Percentiles rank a stretch among this genome's conserved stretches.
These are phyloP conservation scores for Pyronema omphalodes DNA, from an alignment of 495 filamentous ascomycete genomes.

Conservation along the genomic window DNA sequence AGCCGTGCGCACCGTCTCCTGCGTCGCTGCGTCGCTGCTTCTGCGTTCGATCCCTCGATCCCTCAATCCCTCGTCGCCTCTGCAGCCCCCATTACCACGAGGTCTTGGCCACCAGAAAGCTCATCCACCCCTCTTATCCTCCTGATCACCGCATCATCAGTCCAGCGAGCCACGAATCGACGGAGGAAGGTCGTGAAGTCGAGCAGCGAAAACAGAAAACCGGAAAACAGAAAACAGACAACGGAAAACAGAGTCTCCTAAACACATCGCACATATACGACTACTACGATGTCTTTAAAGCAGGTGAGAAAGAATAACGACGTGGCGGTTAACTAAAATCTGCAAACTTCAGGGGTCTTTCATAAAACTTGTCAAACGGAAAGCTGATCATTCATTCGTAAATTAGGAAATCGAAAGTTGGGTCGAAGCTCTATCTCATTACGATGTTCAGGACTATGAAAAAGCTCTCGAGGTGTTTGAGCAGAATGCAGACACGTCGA, in stretches of 20 bases:
- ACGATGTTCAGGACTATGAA: slow-evolving; percentile 94
- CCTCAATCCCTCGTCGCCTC: not conserved
- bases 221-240: not conserved
- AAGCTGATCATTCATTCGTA: not conserved
- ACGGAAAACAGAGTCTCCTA: not conserved
- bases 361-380: not conserved
- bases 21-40: too few relatives aligned
- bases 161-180: not conserved
- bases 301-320: slow-evolving; percentile 40
- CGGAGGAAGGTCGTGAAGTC: not conserved
- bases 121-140: slow-evolving; percentile 1
- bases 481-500: slow-evolving; percentile 82
- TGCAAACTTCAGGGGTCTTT: not conserved
- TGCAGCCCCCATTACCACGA: not conserved
- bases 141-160: slow-evolving; percentile 4
- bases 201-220: not conserved
- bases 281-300: slow-evolving; percentile 49
- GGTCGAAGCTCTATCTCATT: slow-evolving; percentile 78
- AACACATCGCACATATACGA: not conserved
- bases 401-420: slow-evolving; percentile 94
- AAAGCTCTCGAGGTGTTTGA: slow-evolving; percentile 65
- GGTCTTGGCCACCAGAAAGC: not conserved
- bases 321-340: not conserved
- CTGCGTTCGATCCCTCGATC: not conserved
- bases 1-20: too few relatives aligned